Base-by-base conservation (phyloP, 345 rosid genomes). In the Linum tenue region DNA sequence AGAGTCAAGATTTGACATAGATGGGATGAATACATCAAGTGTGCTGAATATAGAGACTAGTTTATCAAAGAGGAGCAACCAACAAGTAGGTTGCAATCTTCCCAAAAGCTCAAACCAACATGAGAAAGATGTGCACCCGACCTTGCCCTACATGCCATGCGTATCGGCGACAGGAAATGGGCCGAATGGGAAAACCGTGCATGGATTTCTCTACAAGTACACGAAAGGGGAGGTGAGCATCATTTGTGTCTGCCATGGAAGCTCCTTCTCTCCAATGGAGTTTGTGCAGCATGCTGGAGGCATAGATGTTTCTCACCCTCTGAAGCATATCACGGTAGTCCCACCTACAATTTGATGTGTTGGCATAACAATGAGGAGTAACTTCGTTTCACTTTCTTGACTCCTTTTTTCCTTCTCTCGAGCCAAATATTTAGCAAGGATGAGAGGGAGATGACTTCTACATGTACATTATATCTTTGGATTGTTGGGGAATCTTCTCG, bases 211-310 rank as follows among this genome's bases (percentile, higher is more conserved):
- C 15, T 72, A 72, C 64, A 77, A 76, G 70, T 89, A 81, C 62
- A 69, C 87, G 0, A 79, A 83, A 56, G 43, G 81, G 2, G 91
- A 86, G 67, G 74, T 86, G 2, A 81, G 81, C 73, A 85, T 89
- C 14, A 67, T 85, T 11, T 89, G 92, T 22, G 80, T 81, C 3
- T 89, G 91, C 79, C 96, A 86, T 59, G 91, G 96, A 39, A 78
- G 63, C 48, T 80, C 85, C 14, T 85, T 86, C 62, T 77, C 91
- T 0, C 94, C 94, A 0, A 86, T 82, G 8, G 86, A 83, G 86
- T 89, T 89, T 36, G 86, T 89, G 69, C 63, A 68, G 64, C 94
- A 86, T 68, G 91, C 96, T 9, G 96, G 96, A 15, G 85, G 92
- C 17, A 73, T 66, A 0, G 50, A 81, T 39, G 82, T 84, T 2